Percentiles rank a stretch among this genome's conserved stretches.
These are phyloP conservation scores for Sphenostylis stenocarpa DNA, from an alignment of 306 rosid species.

Conservation along the genomic window DNA sequence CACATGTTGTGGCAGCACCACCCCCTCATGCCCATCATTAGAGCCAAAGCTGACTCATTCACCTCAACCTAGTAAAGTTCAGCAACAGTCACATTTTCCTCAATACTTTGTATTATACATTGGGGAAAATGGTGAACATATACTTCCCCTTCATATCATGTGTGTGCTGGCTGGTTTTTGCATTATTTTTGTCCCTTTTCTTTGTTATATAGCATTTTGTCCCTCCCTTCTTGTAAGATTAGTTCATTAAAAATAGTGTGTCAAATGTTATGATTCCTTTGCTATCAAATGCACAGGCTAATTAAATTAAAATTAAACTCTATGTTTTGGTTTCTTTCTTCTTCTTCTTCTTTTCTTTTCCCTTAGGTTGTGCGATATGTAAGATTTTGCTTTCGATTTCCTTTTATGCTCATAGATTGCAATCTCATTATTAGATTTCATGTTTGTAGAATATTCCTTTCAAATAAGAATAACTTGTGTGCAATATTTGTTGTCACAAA, in stretches of 20 bases:
- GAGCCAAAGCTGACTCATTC: not conserved
- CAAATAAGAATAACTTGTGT: not conserved
- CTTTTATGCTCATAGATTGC: constrained; percentile 23
- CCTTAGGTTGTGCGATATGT: constrained; percentile 20
- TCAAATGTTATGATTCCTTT: constrained; percentile 52
- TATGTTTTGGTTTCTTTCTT: constrained; percentile 24
- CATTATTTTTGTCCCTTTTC: constrained; percentile 12
- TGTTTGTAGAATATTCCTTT: constrained; percentile 37
- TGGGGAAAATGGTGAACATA: constrained; percentile 51
- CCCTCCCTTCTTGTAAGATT: constrained; percentile 13
- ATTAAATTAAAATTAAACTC: constrained; percentile 23
- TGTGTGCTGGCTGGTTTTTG: constrained; percentile 51
- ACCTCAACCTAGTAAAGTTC: not conserved
- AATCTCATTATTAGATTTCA: constrained; percentile 39
- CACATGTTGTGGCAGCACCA: not conserved
- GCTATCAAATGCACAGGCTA: constrained; percentile 45
- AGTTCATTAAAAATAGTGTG: constrained; percentile 51
- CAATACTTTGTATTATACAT: constrained; percentile 61
- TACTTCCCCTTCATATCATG: constrained; percentile 43
- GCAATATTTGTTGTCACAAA: constrained; percentile 8
- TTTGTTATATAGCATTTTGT: constrained; percentile 17
- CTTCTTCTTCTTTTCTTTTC: not conserved
- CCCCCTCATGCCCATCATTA: not conserved
- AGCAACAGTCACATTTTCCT: constrained; percentile 18
- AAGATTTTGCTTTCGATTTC: constrained; percentile 37